Conservation (phyloP, 148 eudicot genomes). For the Beta vulgaris region DNA sequence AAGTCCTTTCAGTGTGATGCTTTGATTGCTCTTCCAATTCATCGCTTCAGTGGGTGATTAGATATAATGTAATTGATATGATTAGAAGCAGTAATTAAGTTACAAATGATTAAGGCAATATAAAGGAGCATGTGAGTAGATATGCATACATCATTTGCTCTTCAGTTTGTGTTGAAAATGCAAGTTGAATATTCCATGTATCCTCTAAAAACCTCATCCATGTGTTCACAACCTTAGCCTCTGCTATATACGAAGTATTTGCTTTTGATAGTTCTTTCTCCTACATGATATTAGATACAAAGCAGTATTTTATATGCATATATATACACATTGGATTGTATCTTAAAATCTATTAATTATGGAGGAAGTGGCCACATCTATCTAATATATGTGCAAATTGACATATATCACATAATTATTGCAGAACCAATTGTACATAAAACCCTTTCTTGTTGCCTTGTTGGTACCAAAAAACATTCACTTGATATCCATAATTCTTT, state of each 20-base stretch:
- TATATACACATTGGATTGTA: too few relatives aligned
- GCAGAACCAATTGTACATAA: too few relatives aligned
- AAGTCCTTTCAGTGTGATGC: neutral
- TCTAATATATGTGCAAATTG: too few relatives aligned
- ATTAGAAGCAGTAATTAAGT: neutral
- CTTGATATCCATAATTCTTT: too few relatives aligned
- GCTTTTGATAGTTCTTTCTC: neutral
- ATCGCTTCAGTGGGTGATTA: neutral
- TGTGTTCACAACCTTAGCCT: neutral
- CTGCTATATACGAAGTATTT: neutral
- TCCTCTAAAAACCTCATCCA: neutral
- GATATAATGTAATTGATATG: neutral
- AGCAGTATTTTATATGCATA: too few relatives aligned
- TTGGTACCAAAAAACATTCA: too few relatives aligned
- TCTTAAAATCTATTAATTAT: too few relatives aligned
- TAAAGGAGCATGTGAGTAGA: neutral
- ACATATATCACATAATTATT: too few relatives aligned
- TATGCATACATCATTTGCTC: neutral
- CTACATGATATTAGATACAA: neutral
- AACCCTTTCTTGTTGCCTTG: too few relatives aligned
- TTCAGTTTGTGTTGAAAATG: neutral
- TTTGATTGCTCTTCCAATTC: neutral
- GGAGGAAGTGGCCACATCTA: too few relatives aligned
- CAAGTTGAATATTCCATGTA: neutral
- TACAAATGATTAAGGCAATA: neutral